Evolutionary conservation across 768 basidiomycete species (phyloP), one percentile per base, ranked within the genome.

Genomic region (Rhodosporidiobolus sp.): DNA sequence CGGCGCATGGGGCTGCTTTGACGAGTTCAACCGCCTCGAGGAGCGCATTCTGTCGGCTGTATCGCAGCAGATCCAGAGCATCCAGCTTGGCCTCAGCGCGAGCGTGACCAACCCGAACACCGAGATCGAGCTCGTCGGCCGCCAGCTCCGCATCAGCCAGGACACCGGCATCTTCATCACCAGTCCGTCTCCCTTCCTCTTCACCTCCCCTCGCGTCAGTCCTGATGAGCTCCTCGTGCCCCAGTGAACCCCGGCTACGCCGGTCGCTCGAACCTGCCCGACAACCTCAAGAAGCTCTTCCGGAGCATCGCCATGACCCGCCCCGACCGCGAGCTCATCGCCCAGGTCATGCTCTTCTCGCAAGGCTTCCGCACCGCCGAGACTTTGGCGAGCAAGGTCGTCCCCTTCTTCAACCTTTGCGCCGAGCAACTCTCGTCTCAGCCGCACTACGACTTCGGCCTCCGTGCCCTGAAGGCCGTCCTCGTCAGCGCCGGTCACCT

Each of bases 111-210:
- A 95, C 79, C 89, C 93, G 1, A 88, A 90, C 74, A 87, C 86
- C 4, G 94, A 96, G 82, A 95, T 97, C 55, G 96, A 99, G 81
- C 84, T 99, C 24, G 94, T 97, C 45, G 95, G 94, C 9, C 96
- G 95, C 83, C 92, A 83, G 79, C 82, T 99, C 78, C 93, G 89
- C 82, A 87, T 99, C 81, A 95, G 92, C 82, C 87, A 88, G 82
- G 91, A 96, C 77, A 97, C 98, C 30, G 94, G 94, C 88, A 94
- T 99, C 72, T 99, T 99, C 84, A 97, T 99, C 77, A 99, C 96
- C 11, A 97, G 74, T 69, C 45, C n/a, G 74, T 54, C 16, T 11
- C 17, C 92, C 6, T 24, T 20, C 43, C 50, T 14, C 10, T 11
- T 7, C n/a, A n/a, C n/a, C n/a, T 20, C 3, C 26, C 24, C 26